phyloP scores from a whole-genome alignment of 2,329 filamentous ascomycete genomes.

The Talaromyces sp. region DNA sequence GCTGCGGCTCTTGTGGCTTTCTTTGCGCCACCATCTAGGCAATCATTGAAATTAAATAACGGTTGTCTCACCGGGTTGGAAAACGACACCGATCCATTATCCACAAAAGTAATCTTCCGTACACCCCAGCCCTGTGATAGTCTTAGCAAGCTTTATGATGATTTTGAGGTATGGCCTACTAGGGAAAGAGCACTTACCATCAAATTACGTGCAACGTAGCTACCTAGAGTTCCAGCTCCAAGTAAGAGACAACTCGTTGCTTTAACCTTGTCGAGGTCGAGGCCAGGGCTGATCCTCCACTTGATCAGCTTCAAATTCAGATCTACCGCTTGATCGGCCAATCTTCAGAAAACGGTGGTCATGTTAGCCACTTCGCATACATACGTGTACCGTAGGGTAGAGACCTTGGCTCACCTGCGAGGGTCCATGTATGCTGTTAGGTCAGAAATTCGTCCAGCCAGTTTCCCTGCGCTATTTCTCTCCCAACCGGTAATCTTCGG shows the following conservation, averaged over 20 bases:
- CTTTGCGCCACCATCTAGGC: conserved; percentile 73
- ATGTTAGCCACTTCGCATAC: neutral
- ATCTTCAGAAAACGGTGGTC: conserved; percentile 29
- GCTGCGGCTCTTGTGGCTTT: conserved; percentile 81
- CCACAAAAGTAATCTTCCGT: conserved; percentile 89
- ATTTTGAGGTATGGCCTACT: neutral
- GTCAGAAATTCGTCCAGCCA: conserved; percentile 74
- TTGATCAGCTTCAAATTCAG: conserved; percentile 98
- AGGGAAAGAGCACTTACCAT: conserved; percentile 48
- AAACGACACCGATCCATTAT: conserved; percentile 89
- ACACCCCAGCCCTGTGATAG: conserved; percentile 76
- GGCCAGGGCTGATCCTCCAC: conserved; percentile 87
- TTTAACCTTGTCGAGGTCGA: conserved; percentile 86
- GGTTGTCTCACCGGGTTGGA: conserved; percentile 96
- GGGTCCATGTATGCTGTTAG: conserved; percentile 94
- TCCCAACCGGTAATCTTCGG: conserved; percentile 97
- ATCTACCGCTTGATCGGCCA: conserved; percentile 93
- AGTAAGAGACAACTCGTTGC: conserved; percentile 84
- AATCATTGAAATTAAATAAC: conserved; percentile 86
- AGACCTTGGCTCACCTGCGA: conserved; percentile 45
- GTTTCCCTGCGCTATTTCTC: conserved; percentile 71
- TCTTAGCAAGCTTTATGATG: conserved; percentile 13
- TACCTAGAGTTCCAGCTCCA: conserved; percentile 87
- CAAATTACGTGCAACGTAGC: conserved; percentile 86
- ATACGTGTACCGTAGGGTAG: neutral